A percentile compares a stretch with the other conserved stretches of the same genome.
These are phyloP conservation scores for Tuber magnatum DNA, from an alignment of 495 filamentous ascomycete genomes.

Conservation along the genomic window DNA sequence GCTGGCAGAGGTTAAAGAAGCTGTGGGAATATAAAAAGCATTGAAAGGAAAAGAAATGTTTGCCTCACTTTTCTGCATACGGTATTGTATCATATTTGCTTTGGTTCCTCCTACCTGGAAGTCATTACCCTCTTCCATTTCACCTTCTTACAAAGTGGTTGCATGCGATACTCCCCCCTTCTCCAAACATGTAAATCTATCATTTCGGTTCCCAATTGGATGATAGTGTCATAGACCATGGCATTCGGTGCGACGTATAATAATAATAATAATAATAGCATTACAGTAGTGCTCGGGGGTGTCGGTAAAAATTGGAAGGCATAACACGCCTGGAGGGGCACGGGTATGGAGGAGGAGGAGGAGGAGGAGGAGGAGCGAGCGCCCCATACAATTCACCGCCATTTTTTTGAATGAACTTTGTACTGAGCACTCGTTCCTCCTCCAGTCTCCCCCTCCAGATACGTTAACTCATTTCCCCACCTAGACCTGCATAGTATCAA, in stretches of 20 bases:
- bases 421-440: background rate
- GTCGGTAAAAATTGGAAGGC: background rate
- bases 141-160: background rate
- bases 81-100: background rate
- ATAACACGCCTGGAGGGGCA: background rate
- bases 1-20: conserved; percentile 56
- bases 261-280: background rate
- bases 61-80: background rate
- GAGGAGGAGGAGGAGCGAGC: no score
- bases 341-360: no score
- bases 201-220: background rate
- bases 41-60: background rate
- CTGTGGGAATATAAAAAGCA: conserved; percentile 51
- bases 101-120: background rate
- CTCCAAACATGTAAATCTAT: background rate
- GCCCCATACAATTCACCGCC: background rate
- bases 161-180: background rate
- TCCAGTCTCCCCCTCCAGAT: background rate
- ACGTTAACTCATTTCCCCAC: background rate
- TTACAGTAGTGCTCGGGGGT: background rate
- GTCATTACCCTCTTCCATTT: background rate
- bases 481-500: background rate
- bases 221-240: background rate
- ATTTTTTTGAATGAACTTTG: background rate
- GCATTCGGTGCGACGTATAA: background rate